These are phyloP conservation scores for Blattamonas nauphoetae DNA, from an alignment of 78 protist genomes.

Conservation along the genomic window DNA sequence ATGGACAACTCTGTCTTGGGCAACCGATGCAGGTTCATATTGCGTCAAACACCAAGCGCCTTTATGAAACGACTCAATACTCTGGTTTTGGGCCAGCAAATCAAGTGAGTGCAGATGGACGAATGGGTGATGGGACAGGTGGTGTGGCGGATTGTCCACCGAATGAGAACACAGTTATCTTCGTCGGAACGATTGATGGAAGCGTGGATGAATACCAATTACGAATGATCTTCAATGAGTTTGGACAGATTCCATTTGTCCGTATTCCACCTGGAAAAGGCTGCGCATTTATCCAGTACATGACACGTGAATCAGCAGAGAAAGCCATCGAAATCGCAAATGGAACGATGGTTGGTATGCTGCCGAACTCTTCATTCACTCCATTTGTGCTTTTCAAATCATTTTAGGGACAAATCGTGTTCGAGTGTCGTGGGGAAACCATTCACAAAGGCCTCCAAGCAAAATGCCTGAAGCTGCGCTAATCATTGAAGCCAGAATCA, in stretches of 20 bases:
- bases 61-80: not conserved
- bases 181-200: not conserved
- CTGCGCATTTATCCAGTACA: not conserved
- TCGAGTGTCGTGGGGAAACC: not conserved
- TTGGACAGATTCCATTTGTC: not conserved
- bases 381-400: not conserved
- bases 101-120: not conserved
- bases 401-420: not conserved
- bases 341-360: not conserved
- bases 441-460: not conserved
- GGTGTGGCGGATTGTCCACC: not conserved
- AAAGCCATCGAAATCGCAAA: not conserved
- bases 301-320: not conserved
- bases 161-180: not conserved
- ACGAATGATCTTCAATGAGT: not conserved
- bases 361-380: not conserved
- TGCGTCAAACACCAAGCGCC: not conserved
- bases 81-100: not conserved
- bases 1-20: not conserved
- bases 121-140: not conserved
- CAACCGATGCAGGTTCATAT: not conserved
- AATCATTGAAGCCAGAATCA: not conserved
- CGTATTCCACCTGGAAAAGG: not conserved
- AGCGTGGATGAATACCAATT: not conserved
- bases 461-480: not conserved